phyloP scores from a whole-genome alignment of 768 basidiomycete species.

The Xanthoconium purpureum region DNA sequence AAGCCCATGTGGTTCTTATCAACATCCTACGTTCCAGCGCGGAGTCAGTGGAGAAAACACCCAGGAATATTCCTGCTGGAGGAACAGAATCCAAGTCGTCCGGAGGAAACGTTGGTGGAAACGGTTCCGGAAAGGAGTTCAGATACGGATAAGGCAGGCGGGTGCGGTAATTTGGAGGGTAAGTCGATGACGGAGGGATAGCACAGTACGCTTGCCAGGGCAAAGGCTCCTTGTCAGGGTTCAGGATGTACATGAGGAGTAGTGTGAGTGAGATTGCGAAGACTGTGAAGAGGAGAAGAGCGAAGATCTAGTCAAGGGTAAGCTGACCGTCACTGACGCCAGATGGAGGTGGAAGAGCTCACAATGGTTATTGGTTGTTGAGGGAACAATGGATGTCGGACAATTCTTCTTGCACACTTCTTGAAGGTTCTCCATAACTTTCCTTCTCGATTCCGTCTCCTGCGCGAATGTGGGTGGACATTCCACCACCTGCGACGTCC shows the following conservation, averaged over 20 bases:
- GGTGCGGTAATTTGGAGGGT: conserved; percentile 42
- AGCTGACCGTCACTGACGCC: conserved; percentile 11
- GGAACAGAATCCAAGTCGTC: conserved; percentile 66
- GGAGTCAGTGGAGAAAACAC: conserved; percentile 87
- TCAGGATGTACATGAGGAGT: conserved; percentile 86
- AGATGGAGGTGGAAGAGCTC: conserved; percentile 29
- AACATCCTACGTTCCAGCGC: conserved; percentile 82
- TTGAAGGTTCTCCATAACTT: conserved; percentile 49
- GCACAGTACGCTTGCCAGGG: conserved; percentile 95
- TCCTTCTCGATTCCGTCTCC: conserved; percentile 52
- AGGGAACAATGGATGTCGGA: conserved; percentile 75
- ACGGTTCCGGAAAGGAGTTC: conserved; percentile 28
- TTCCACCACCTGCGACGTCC: conserved; percentile 59
- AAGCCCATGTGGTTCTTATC: conserved; percentile 87
- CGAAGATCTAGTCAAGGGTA: conserved; percentile 50
- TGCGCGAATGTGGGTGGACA: conserved; percentile 35
- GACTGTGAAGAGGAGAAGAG: conserved; percentile 71
- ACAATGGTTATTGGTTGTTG: conserved; percentile 81
- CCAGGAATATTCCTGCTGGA: conserved; percentile 84
- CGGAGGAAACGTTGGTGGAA: conserved; percentile 63
- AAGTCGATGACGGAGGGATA: conserved; percentile 49
- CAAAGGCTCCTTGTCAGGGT: conserved; percentile 92
- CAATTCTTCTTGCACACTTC: conserved; percentile 50
- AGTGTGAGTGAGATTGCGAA: conserved; percentile 84
- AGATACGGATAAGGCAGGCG: conserved; percentile 39